These are phyloP conservation scores for Ustilago tritici DNA, from an alignment of 1,284 basidiomycete species.

Conservation along the genomic window DNA sequence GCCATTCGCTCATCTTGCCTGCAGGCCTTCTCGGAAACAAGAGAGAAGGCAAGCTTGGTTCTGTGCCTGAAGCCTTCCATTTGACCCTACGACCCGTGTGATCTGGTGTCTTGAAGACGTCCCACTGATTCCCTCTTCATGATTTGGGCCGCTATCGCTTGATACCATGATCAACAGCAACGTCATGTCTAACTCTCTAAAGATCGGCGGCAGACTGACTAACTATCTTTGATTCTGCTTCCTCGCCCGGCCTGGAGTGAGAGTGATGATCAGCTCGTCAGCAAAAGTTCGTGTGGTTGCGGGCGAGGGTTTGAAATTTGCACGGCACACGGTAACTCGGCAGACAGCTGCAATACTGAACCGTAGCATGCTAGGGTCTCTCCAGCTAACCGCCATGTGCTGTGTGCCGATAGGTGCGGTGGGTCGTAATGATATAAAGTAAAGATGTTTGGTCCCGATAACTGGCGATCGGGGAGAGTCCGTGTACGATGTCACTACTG, in stretches of 20 bases:
- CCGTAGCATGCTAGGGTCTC: neutral
- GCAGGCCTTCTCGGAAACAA: neutral
- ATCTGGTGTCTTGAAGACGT: neutral
- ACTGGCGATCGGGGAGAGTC: too few relatives aligned
- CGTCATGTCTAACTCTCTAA: too few relatives aligned
- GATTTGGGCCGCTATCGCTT: too few relatives aligned
- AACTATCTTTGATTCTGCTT: too few relatives aligned
- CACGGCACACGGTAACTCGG: neutral
- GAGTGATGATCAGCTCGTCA: conserved; percentile 14
- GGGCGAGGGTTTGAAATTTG: neutral
- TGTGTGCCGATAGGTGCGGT: neutral
- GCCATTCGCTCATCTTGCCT: conserved; percentile 15
- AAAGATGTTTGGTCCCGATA: too few relatives aligned
- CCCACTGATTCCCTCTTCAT: too few relatives aligned
- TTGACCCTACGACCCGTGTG: too few relatives aligned
- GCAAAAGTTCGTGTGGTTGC: neutral
- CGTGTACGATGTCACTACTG: too few relatives aligned
- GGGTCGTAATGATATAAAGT: too few relatives aligned
- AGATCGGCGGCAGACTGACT: too few relatives aligned
- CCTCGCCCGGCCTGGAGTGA: too few relatives aligned
- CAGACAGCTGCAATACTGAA: neutral
- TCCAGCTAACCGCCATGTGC: neutral
- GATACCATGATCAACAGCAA: too few relatives aligned
- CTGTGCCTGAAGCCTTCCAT: neutral
- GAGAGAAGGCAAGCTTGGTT: neutral